A percentile compares a stretch with the other conserved stretches of the same genome.
These are phyloP conservation scores for Coniochaeta prunicola DNA, from an alignment of 2,329 filamentous ascomycete species.

Conservation along the genomic window DNA sequence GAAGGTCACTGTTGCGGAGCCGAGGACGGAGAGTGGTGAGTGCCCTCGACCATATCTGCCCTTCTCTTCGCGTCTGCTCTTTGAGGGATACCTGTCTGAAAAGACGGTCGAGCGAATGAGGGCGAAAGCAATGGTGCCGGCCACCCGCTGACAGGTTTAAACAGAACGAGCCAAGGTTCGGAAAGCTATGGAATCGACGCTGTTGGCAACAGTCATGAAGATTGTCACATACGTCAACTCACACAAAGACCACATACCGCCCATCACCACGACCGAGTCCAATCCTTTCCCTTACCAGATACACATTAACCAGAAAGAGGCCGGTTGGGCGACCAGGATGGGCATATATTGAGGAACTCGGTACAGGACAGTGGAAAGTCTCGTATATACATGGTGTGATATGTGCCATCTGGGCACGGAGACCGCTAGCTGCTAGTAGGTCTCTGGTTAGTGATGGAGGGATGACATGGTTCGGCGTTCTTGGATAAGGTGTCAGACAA, in stretches of 20 bases:
- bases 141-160: background rate
- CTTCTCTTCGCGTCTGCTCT: background rate
- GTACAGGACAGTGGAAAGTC: background rate
- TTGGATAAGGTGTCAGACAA: background rate
- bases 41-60: conserved; percentile 5
- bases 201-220: conserved; percentile 82
- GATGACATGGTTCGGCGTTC: background rate
- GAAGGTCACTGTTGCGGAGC: conserved; percentile 87
- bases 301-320: conserved; percentile 74
- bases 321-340: conserved; percentile 73
- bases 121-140: background rate
- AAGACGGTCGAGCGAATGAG: background rate
- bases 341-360: conserved; percentile 53
- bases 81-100: background rate
- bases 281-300: conserved; percentile 97
- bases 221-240: conserved; percentile 80
- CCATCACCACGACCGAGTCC: conserved; percentile 83
- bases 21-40: conserved; percentile 79
- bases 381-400: background rate
- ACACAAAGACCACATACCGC: conserved; percentile 93
- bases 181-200: conserved; percentile 81
- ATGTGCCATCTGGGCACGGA: background rate
- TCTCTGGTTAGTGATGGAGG: background rate
- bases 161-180: conserved; percentile 82
- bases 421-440: background rate